phyloP scores from a whole-genome alignment of 2,329 filamentous ascomycete species.

The Incumbomyces lentus region DNA sequence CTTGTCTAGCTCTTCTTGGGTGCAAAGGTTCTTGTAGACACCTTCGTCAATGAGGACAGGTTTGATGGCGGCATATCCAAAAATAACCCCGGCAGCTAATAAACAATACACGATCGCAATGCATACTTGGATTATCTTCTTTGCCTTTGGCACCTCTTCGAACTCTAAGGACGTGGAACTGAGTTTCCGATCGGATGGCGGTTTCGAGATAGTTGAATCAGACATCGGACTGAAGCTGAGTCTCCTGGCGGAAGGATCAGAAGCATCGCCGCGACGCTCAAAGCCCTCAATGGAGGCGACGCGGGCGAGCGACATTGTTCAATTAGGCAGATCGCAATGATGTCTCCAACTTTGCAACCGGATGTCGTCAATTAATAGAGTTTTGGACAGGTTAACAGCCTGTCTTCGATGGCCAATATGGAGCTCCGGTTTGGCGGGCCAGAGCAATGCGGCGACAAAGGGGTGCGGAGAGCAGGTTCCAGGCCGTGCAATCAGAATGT shows the following conservation, averaged over 20 bases:
- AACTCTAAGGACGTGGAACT: conserved; percentile 13
- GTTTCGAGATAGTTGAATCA: conserved; percentile 26
- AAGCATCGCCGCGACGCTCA: conserved; percentile 26
- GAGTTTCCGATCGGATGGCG: conserved; percentile 21
- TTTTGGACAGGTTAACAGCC: too few relatives aligned
- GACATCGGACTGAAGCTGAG: conserved; percentile 35
- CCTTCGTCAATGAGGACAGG: conserved; percentile 65
- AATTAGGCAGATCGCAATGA: neutral
- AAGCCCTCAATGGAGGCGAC: conserved; percentile 36
- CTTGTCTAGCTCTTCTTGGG: conserved; percentile 39
- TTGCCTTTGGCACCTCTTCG: conserved; percentile 42
- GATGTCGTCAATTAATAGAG: conserved; percentile 7
- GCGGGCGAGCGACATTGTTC: conserved; percentile 33
- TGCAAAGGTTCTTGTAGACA: conserved; percentile 59
- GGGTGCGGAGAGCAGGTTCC: too few relatives aligned
- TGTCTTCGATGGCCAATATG: too few relatives aligned
- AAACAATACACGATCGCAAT: conserved; percentile 63
- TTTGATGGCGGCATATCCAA: conserved; percentile 77
- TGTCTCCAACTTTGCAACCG: neutral
- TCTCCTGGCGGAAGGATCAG: conserved; percentile 25
- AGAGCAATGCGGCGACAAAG: too few relatives aligned
- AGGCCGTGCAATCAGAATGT: too few relatives aligned
- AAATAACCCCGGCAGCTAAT: conserved; percentile 67
- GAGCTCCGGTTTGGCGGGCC: too few relatives aligned
- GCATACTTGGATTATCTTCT: conserved; percentile 55